These are phyloP conservation scores for Penicillium alfredii DNA, from an alignment of 495 filamentous ascomycete genomes.

Conservation along the genomic window DNA sequence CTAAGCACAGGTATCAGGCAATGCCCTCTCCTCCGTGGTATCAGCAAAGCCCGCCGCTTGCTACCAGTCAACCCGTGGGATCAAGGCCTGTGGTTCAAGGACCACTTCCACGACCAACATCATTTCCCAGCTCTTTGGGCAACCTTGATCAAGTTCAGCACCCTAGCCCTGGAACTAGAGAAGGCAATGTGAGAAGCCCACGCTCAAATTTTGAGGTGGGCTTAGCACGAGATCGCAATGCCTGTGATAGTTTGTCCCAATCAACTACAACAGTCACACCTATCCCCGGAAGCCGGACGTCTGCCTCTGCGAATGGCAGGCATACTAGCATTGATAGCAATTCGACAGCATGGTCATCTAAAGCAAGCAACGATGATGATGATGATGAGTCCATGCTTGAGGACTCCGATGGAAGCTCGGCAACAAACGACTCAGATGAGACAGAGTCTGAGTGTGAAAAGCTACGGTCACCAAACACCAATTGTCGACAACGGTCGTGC, in stretches of 20 bases:
- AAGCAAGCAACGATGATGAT: conserved; percentile 4
- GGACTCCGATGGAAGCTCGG: conserved; percentile 11
- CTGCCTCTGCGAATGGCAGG: not conserved
- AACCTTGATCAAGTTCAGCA: conserved; percentile 4
- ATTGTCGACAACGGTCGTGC: conserved; percentile 3
- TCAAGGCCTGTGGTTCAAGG: conserved; percentile 6
- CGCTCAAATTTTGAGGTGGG: too few relatives aligned
- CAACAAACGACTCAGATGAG: conserved; percentile 6
- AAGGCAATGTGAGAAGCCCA: not conserved
- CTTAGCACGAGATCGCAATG: too few relatives aligned
- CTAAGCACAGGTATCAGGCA: too few relatives aligned
- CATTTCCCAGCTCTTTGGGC: conserved; percentile 5
- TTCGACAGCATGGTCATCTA: conserved; percentile 6
- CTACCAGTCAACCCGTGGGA: not conserved
- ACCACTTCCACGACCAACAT: conserved; percentile 5
- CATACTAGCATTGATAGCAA: too few relatives aligned
- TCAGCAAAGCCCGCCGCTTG: not conserved
- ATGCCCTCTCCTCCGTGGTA: not conserved
- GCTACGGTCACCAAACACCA: not conserved
- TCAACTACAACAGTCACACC: not conserved
- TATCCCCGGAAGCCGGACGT: not conserved
- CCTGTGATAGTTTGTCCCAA: too few relatives aligned
- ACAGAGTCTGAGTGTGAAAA: conserved; percentile 6
- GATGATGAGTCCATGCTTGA: conserved; percentile 10
- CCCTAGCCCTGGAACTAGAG: not conserved